phyloP scores from a whole-genome alignment of 73 alveolate genomes.

The Tetrahymena borealis region DNA sequence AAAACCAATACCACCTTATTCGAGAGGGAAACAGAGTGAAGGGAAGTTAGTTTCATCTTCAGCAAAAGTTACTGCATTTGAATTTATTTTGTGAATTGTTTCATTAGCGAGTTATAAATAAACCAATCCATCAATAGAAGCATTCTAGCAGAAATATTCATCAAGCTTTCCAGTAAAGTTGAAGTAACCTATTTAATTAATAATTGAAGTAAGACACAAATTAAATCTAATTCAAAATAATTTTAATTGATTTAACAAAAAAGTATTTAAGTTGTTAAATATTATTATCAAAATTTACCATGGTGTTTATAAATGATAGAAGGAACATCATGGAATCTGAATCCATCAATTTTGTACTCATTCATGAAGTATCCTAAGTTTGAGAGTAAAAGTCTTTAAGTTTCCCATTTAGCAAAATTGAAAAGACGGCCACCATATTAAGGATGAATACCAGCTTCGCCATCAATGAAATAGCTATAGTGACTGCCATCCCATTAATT shows the following conservation, averaged over 20 bases:
- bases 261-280: background rate
- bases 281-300: background rate
- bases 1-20: background rate
- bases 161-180: background rate
- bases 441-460: background rate
- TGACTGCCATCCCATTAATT: slow-evolving; percentile 1
- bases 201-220: too few species aligned
- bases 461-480: background rate
- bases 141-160: background rate
- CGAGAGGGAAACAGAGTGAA: background rate
- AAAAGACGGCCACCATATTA: background rate
- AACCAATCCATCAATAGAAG: background rate
- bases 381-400: background rate
- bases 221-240: too few species aligned
- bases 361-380: background rate
- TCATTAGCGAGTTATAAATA: background rate
- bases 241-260: too few species aligned
- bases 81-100: background rate
- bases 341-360: background rate
- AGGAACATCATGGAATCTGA: background rate
- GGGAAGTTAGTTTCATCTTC: background rate
- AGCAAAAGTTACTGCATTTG: background rate
- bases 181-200: background rate
- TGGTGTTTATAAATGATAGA: background rate
- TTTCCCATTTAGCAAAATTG: background rate